These are phyloP conservation scores for Hygrophoropsis aurantiaca DNA, from an alignment of 768 basidiomycete species.

Conservation along the genomic window DNA sequence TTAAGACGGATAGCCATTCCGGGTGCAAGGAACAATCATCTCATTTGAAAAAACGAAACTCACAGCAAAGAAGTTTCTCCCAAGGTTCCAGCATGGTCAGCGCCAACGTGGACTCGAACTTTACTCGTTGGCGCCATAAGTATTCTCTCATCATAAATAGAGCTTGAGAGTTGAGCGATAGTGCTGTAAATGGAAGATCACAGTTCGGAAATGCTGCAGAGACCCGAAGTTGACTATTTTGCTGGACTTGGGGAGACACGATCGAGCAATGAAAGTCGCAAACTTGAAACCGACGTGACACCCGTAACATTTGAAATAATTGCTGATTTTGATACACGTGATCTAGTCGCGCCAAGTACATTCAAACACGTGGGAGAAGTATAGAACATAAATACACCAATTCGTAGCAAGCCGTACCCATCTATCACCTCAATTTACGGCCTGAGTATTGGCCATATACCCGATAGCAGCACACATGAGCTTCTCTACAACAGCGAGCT, in stretches of 20 bases:
- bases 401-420: constrained; percentile 5
- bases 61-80: constrained; percentile 64
- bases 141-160: constrained; percentile 29
- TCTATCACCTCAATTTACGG: constrained; percentile 11
- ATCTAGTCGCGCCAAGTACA: constrained; percentile 7
- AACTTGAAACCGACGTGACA: too few relatives aligned
- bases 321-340: constrained; percentile 22
- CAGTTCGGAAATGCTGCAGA: not conserved
- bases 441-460: constrained; percentile 20
- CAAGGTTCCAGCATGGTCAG: constrained; percentile 66
- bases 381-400: too few relatives aligned
- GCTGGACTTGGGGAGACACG: too few relatives aligned
- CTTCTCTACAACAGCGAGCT: constrained; percentile 21
- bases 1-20: not conserved
- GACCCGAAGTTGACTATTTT: not conserved
- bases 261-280: too few relatives aligned
- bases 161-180: not conserved
- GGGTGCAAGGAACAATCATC: not conserved
- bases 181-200: not conserved
- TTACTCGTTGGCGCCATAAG: constrained; percentile 29
- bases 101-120: constrained; percentile 55
- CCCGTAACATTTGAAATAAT: too few relatives aligned
- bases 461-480: constrained; percentile 20
- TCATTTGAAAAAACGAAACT: constrained; percentile 22
- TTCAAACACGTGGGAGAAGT: too few relatives aligned